phyloP scores from a whole-genome alignment of 2,329 filamentous ascomycete genomes.

The Fusarium robinianum region DNA sequence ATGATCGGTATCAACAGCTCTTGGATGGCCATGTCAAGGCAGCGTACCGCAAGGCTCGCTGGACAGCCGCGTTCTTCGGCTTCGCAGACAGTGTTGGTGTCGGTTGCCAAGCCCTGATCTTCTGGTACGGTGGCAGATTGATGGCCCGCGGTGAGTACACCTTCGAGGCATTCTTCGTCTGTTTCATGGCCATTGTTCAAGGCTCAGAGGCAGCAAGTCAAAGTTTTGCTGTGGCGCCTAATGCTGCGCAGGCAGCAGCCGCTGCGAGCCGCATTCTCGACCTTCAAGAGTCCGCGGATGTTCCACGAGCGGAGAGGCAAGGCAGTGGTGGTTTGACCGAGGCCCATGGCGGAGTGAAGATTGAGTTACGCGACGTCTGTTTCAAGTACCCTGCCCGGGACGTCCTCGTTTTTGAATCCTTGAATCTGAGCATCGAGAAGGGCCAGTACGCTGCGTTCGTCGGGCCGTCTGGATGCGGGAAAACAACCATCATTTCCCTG shows the following conservation, averaged over 20 bases:
- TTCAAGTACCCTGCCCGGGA: conserved; percentile 33
- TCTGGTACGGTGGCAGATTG: conserved; percentile 52
- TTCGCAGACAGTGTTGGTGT: conserved; percentile 45
- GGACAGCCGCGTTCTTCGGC: conserved; percentile 42
- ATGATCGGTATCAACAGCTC: conserved; percentile 43
- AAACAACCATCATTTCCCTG: conserved; percentile 38
- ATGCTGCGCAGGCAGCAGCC: conserved; percentile 25
- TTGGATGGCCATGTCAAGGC: conserved; percentile 42
- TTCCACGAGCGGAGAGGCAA: not conserved
- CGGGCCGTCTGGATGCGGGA: conserved; percentile 29
- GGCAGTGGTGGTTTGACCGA: conserved; percentile 5
- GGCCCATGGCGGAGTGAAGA: conserved; percentile 9
- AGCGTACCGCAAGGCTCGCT: conserved; percentile 39
- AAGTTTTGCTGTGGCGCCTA: conserved; percentile 21
- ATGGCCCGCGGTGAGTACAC: conserved; percentile 39
- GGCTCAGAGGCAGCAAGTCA: conserved; percentile 50
- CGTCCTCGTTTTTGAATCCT: conserved; percentile 26
- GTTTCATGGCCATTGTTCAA: conserved; percentile 57
- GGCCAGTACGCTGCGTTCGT: conserved; percentile 49
- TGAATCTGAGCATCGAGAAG: conserved; percentile 38
- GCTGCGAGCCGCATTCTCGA: conserved; percentile 40
- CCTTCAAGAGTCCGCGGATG: conserved; percentile 14
- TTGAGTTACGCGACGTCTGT: conserved; percentile 28
- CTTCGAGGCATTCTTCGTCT: conserved; percentile 56
- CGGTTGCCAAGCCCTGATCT: conserved; percentile 55